These are phyloP conservation scores for Chrysoporthe austroafricana DNA, from an alignment of 2,329 filamentous ascomycete species.

Conservation along the genomic window DNA sequence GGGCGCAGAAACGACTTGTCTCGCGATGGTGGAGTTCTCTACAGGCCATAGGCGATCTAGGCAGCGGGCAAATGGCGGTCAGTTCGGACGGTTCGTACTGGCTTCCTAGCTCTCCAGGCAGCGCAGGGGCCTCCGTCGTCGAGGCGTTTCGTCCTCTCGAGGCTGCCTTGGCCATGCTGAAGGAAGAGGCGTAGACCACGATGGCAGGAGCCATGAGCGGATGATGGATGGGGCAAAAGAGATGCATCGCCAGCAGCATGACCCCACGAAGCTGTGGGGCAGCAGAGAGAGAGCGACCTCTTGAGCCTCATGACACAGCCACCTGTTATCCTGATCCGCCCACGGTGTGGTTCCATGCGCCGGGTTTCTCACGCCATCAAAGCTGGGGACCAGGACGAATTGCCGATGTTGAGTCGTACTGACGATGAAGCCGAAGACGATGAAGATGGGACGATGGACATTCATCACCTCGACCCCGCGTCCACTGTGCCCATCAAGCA, in stretches of 20 bases:
- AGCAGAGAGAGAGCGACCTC: not conserved
- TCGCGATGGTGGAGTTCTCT: slow-evolving; percentile 22
- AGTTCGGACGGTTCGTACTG: slow-evolving; percentile 24
- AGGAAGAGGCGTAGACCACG: not conserved
- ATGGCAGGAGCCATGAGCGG: not conserved
- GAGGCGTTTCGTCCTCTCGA: slow-evolving; percentile 13
- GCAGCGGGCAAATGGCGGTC: slow-evolving; percentile 27
- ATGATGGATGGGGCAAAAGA: slow-evolving; percentile 13
- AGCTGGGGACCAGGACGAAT: not conserved
- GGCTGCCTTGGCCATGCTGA: not conserved
- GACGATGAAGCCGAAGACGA: not conserved
- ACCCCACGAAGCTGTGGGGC: slow-evolving; percentile 24
- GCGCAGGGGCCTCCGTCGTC: slow-evolving; percentile 15
- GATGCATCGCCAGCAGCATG: slow-evolving; percentile 23
- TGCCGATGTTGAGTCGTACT: not conserved
- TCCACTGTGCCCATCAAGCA: not conserved
- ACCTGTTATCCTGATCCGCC: slow-evolving; percentile 8
- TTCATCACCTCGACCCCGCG: slow-evolving; percentile 1
- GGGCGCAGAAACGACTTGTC: slow-evolving; percentile 3
- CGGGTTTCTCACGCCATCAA: not conserved
- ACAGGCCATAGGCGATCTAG: slow-evolving; percentile 6
- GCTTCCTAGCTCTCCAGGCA: slow-evolving; percentile 11
- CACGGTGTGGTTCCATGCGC: not conserved
- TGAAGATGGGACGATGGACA: not conserved
- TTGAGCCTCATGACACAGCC: slow-evolving; percentile 26